These are phyloP conservation scores for Salix arbutifolia DNA, from an alignment of 345 rosid species.

Conservation along the genomic window DNA sequence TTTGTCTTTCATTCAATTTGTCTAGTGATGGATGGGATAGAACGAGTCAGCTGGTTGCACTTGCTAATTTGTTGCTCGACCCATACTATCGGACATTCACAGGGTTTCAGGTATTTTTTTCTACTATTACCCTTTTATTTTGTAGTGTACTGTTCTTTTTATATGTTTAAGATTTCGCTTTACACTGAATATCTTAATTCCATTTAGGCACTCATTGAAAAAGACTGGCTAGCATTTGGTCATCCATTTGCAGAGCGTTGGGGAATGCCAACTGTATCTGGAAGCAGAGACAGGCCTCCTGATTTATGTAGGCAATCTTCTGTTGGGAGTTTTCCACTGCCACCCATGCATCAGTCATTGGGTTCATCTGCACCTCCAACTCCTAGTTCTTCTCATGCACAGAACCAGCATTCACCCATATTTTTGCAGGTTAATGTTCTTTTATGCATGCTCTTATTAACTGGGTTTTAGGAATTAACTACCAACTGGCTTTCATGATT, in stretches of 20 bases:
- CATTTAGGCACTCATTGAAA: slow-evolving; percentile 82
- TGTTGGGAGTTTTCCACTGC: slow-evolving; percentile 62
- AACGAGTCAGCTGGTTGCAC: slow-evolving; percentile 92
- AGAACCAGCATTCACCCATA: slow-evolving; percentile 83
- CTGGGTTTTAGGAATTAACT: background rate
- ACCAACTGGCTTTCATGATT: background rate
- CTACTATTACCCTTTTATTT: background rate
- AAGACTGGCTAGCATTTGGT: slow-evolving; percentile 99
- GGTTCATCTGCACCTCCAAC: slow-evolving; percentile 58
- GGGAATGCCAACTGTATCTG: slow-evolving; percentile 77
- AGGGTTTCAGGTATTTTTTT: slow-evolving; percentile 81
- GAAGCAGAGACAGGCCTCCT: slow-evolving; percentile 39
- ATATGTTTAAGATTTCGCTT: slow-evolving; percentile 5
- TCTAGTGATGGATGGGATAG: slow-evolving; percentile 99
- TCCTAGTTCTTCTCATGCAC: slow-evolving; percentile 71
- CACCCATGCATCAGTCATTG: slow-evolving; percentile 67
- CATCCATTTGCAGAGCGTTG: slow-evolving; percentile 95
- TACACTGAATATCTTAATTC: slow-evolving; percentile 5
- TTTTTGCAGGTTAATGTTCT: slow-evolving; percentile 68
- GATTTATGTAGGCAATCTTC: slow-evolving; percentile 79
- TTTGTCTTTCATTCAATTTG: slow-evolving; percentile 8
- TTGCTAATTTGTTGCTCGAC: slow-evolving; percentile 86
- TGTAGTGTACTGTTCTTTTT: background rate
- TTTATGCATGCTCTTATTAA: background rate
- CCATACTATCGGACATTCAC: slow-evolving; percentile 88